Conservation (phyloP, 768 basidiomycete genomes). For the Lentinula aciculospora region DNA sequence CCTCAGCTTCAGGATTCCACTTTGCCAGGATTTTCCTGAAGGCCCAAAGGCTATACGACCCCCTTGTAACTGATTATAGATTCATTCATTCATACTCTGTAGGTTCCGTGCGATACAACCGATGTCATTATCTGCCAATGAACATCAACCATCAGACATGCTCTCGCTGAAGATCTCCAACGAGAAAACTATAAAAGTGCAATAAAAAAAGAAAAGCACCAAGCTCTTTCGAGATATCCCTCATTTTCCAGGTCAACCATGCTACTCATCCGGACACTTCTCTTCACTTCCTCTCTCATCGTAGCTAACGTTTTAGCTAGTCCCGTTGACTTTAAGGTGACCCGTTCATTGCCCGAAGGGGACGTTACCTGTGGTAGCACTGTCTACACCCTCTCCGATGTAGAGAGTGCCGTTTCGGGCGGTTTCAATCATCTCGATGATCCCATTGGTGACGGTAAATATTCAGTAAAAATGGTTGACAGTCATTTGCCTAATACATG, state of each 20-base stretch:
- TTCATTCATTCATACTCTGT: neutral
- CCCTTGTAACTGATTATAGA: neutral
- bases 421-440: constrained; percentile 12
- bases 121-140: neutral
- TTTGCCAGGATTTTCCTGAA: neutral
- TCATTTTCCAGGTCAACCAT: neutral
- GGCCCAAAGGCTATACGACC: neutral
- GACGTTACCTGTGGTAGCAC: constrained; percentile 16
- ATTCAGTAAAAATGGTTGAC: neutral
- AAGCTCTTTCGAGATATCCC: neutral
- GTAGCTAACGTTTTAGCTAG: neutral
- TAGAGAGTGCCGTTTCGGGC: constrained; percentile 11
- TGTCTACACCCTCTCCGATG: constrained; percentile 13
- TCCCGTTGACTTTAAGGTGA: neutral
- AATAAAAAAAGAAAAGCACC: neutral
- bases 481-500: neutral
- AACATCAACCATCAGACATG: neutral
- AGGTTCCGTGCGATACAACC: neutral
- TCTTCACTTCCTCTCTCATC: neutral
- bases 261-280: neutral
- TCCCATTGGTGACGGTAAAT: constrained; percentile 12
- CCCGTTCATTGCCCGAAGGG: constrained; percentile 14
- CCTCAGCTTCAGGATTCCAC: neutral
- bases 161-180: neutral
- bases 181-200: neutral